Evolutionary conservation across 768 basidiomycete genomes (phyloP), one percentile per base, ranked within the genome.

Genomic region (Mycena amicta): DNA sequence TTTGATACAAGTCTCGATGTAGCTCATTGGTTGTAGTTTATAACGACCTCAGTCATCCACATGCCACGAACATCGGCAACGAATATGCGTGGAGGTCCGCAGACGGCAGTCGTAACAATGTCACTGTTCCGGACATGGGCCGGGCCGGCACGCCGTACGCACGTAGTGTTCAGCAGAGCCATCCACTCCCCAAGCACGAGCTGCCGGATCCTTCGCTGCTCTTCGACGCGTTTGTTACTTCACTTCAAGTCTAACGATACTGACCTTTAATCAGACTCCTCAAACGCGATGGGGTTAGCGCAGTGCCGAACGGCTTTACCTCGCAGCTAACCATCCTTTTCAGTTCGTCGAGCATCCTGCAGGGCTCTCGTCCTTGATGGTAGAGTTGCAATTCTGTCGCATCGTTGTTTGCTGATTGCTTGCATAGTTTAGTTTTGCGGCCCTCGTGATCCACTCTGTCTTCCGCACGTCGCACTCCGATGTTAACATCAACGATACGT

Each of bases 381-480:
- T 60, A 39, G 22, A 22, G 58, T 26, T 11, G 4, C 26, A 25
- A 37, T 13, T 15, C 27, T 16, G 20, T 20, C 8, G 29, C 23
- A 22, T 30, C 18, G 53, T 31, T 37, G 5, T 31, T 26, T 2
- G 28, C 16, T 29, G 26, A 45, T 28, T n/a, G 8, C 18, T 8
- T 33, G 5, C 45, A 25, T 30, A 64, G 62, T 93, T 93, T 68
- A 77, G 86, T 5, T 93, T 90, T 61, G 92, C 91, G 6, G 85
- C 91, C 1, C 80, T 93, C 13, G 90, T 93, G 39, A 91, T 93
- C 50, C 92, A 93, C 67, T 92, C 89, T 46, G 85, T 92, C 53
- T 95, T 95, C 83, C 90, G 90, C 41, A 94, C 93, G 2, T 63
- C 62, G 12, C 89, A 90, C 69, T 71, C 66, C 11, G 76, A 89